phyloP scores from a whole-genome alignment of 345 rosid genomes.

The Crucihimalaya himalaica region DNA sequence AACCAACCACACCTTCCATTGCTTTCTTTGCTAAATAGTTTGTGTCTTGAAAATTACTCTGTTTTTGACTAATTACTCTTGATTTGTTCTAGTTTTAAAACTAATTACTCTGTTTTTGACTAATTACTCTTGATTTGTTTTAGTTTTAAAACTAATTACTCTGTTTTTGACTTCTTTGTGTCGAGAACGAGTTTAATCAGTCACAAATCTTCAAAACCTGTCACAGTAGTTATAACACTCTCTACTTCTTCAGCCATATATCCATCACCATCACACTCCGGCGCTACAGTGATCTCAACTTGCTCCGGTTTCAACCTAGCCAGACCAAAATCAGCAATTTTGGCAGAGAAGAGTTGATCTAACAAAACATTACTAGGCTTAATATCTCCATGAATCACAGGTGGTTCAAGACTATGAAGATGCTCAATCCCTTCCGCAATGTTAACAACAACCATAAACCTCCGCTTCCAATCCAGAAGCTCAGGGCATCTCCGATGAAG shows the following conservation, averaged over 20 bases:
- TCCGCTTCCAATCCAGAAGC: slow-evolving; percentile 62
- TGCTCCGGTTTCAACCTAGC: too few relatives aligned
- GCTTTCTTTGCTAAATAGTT: too few relatives aligned
- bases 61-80: too few relatives aligned
- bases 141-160: too few relatives aligned
- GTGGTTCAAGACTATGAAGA: slow-evolving; percentile 72
- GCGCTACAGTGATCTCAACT: slow-evolving; percentile 27
- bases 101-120: too few relatives aligned
- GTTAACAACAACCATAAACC: slow-evolving; percentile 58
- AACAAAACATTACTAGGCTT: slow-evolving; percentile 87
- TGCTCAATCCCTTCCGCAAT: slow-evolving; percentile 76
- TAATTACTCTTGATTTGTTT: too few relatives aligned
- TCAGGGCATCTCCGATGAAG: too few relatives aligned
- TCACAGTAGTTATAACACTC: slow-evolving; percentile 58
- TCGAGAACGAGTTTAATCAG: too few relatives aligned
- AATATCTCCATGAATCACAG: slow-evolving; percentile 89
- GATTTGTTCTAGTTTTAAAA: too few relatives aligned
- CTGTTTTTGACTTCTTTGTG: too few relatives aligned
- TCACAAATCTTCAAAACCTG: slow-evolving; percentile 71
- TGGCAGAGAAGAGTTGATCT: slow-evolving; percentile 69
- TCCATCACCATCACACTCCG: slow-evolving; percentile 48
- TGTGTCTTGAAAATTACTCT: too few relatives aligned
- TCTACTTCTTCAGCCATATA: slow-evolving; percentile 69
- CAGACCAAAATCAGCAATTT: slow-evolving; percentile 85
- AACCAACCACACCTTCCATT: too few relatives aligned